Conservation (phyloP, 176 grass and related monocot species). For the Tillandsia fasciculata region DNA sequence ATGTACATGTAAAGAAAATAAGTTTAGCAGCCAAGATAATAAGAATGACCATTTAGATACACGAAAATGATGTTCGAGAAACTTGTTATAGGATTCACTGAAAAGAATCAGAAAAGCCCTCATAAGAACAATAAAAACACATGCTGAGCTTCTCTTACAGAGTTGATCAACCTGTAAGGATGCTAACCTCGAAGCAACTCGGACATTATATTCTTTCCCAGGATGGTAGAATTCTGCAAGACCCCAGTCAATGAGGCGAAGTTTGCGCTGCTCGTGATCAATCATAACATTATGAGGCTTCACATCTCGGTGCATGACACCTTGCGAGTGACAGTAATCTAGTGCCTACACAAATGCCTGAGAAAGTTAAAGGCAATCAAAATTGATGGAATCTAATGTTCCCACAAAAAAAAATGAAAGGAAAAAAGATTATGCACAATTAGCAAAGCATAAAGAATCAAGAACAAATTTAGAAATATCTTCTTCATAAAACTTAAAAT, state of each 20-base stretch:
- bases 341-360: slow-evolving; percentile 83
- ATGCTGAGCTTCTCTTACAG: neutral
- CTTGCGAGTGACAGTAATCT: slow-evolving; percentile 87
- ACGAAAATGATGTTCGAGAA: neutral
- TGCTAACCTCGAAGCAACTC: slow-evolving; percentile 85
- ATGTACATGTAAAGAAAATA: too few species aligned
- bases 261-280: slow-evolving; percentile 72
- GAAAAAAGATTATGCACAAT: neutral
- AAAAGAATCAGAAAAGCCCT: neutral
- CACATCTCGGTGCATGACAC: slow-evolving; percentile 97
- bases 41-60: neutral
- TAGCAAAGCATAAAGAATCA: neutral
- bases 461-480: too few species aligned
- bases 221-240: slow-evolving; percentile 96
- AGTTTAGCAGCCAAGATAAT: neutral
- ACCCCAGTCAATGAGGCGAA: slow-evolving; percentile 96
- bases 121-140: neutral
- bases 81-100: neutral
- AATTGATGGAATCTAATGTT: slow-evolving; percentile 16
- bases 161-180: slow-evolving; percentile 3
- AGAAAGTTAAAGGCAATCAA: slow-evolving; percentile 44
- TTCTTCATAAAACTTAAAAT: too few species aligned
- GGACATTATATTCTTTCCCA: slow-evolving; percentile 83
- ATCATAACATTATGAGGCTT: slow-evolving; percentile 99
- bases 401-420: neutral